Evolutionary conservation across 2,329 filamentous ascomycete species (phyloP).

Genomic region (Hymenoscyphus repandus): DNA sequence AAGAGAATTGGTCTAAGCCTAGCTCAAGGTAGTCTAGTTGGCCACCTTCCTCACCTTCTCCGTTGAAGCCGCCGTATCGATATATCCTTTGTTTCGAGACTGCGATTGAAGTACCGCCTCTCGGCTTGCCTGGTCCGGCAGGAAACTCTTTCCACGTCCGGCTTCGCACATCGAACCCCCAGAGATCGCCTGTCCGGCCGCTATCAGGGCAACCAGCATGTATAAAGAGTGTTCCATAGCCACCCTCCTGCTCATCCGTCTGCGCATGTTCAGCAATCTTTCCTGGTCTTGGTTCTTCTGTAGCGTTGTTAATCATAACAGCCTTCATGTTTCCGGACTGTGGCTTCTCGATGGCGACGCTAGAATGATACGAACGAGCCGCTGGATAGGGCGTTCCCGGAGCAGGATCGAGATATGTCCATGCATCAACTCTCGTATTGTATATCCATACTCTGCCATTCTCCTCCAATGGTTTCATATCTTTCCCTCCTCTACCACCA

Average conservation of each 20-base stretch:
- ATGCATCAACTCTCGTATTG: conserved; percentile 57
- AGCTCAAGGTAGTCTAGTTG: conserved; percentile 62
- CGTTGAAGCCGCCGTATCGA: conserved; percentile 78
- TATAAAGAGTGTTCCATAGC: conserved; percentile 65
- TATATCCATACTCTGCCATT: conserved; percentile 71
- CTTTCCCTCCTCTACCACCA: conserved; percentile 67
- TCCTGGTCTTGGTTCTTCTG: conserved; percentile 52
- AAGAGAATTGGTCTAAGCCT: conserved; percentile 50
- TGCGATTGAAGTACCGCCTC: conserved; percentile 64
- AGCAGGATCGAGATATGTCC: conserved; percentile 59
- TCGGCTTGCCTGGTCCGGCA: conserved; percentile 58
- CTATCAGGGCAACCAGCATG: conserved; percentile 69
- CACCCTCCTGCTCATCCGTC: conserved; percentile 55
- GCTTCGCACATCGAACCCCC: conserved; percentile 66
- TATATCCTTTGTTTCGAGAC: conserved; percentile 61
- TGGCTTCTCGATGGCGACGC: conserved; percentile 51
- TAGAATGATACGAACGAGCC: conserved; percentile 67
- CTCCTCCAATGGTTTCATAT: conserved; percentile 69
- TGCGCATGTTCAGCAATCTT: conserved; percentile 51
- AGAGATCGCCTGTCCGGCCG: conserved; percentile 61
- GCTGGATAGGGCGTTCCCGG: conserved; percentile 47
- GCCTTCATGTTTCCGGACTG: conserved; percentile 23
- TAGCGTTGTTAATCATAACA: conserved; percentile 23
- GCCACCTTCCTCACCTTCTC: conserved; percentile 62
- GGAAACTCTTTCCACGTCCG: conserved; percentile 64